phyloP scores from a whole-genome alignment of 495 filamentous ascomycete genomes.

The Hyaloscypha bicolor region DNA sequence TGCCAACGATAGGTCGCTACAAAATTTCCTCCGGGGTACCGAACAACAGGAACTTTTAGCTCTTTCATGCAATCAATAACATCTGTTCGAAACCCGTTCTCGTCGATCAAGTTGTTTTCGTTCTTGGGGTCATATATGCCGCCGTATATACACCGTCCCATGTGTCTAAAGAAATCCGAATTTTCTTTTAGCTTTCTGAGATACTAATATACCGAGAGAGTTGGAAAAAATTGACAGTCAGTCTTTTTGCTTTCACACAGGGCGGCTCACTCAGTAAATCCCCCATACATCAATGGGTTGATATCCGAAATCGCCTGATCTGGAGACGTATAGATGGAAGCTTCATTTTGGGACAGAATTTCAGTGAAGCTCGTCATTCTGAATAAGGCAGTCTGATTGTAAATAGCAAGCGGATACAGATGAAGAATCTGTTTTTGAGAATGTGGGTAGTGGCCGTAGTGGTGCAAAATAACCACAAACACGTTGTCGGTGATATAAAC shows the following conservation, averaged over 20 bases:
- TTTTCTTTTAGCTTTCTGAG: neutral
- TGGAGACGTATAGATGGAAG: neutral
- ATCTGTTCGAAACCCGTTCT: conserved; percentile 65
- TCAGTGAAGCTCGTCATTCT: neutral
- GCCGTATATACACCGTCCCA: conserved; percentile 69
- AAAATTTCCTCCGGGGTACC: conserved; percentile 68
- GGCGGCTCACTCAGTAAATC: neutral
- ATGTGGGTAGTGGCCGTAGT: neutral
- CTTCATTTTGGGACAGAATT: neutral
- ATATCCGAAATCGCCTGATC: neutral
- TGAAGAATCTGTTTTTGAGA: neutral
- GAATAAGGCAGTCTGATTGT: neutral
- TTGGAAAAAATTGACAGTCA: no score
- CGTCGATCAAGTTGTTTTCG: conserved; percentile 37
- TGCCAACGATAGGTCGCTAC: conserved; percentile 68
- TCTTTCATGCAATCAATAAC: conserved; percentile 61
- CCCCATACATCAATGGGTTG: neutral
- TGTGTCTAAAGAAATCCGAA: conserved; percentile 46
- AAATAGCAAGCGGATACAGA: neutral
- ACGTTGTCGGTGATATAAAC: neutral
- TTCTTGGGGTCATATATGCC: conserved; percentile 62
- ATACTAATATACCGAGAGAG: neutral
- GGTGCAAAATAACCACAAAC: no score
- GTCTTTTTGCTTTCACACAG: neutral
- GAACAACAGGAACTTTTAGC: conserved; percentile 59